Base-by-base conservation (phyloP, 139 green algal species). In the Marvania coccoides region DNA sequence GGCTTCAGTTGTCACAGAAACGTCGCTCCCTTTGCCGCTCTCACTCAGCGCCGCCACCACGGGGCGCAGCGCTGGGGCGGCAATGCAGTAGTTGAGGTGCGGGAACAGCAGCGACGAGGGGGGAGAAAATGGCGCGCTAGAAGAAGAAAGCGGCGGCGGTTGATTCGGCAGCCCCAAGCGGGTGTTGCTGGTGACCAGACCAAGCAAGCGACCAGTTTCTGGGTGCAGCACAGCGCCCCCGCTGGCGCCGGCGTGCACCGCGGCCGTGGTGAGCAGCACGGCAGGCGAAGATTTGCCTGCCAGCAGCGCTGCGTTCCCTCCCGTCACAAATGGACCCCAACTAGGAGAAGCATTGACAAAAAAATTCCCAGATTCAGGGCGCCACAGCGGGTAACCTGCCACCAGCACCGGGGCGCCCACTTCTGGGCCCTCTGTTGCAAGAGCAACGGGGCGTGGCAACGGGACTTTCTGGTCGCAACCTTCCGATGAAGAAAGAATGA, bases 181-280 rank as follows among this genome's bases (percentile, higher is more conserved):
- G 6, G 85, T 75, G 58, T 89, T 89, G 76, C 73, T 85, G 40
- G 86, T 92, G 8, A 90, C 75, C 15, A 93, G 58, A 0, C 83
- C 87, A 47, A 85, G 47, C 53, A 92, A 56, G n/a, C 31, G 29
- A 0, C 83, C 86, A 2, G 56, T 55, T 2, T 15, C 5, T 1
- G 26, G 10, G 54, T 79, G 63, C 15, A 92, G 26, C 19, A 92
- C 47, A 5, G 80, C 83, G 6, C 81, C 87, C 2, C 87, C 87
- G 71, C 82, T 90, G 38, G 83, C 83, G 31, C 87, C 87, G n/a
- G 64, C 70, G 69, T 88, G 76, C 39, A 91, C 86, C 19, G 78
- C 65, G 14, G 86, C 82, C 5, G 69, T 88, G 26, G 74, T 86
- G 7, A 90, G 38, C 47, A 92, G 55, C 77, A 91, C 84, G 19